phyloP scores from a whole-genome alignment of 345 rosid genomes.

The Garcia nutans region DNA sequence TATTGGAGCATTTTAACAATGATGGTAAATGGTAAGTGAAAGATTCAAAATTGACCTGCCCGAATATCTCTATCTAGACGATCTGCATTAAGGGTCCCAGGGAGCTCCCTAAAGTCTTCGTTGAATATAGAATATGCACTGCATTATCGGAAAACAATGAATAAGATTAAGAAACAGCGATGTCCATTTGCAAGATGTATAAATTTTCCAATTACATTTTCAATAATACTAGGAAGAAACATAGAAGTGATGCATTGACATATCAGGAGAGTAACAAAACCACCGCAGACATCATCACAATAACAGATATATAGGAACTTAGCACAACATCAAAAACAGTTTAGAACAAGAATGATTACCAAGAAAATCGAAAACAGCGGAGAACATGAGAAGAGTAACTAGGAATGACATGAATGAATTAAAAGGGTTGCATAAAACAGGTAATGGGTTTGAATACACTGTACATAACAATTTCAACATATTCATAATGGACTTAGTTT shows the following conservation, averaged over 20 bases:
- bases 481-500: background rate
- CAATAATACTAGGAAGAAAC: too few relatives aligned
- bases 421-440: too few relatives aligned
- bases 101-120: slow-evolving; percentile 91
- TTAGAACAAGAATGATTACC: too few relatives aligned
- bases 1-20: background rate
- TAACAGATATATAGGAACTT: too few relatives aligned
- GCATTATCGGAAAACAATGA: slow-evolving; percentile 19
- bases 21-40: background rate
- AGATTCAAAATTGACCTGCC: slow-evolving; percentile 67
- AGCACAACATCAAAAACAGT: too few relatives aligned
- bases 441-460: too few relatives aligned
- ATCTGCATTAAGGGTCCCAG: slow-evolving; percentile 85
- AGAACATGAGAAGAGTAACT: too few relatives aligned
- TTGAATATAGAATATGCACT: slow-evolving; percentile 91
- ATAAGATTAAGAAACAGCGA: background rate
- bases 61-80: slow-evolving; percentile 73
- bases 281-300: too few relatives aligned
- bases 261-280: background rate
- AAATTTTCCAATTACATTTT: background rate
- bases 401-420: too few relatives aligned
- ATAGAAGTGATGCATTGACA: too few relatives aligned
- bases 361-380: too few relatives aligned
- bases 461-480: background rate
- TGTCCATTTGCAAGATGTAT: background rate